Percentiles rank a stretch among this genome's conserved stretches.
These are phyloP conservation scores for Ustilago trichophora DNA, from an alignment of 1,284 basidiomycete species.

Conservation along the genomic window DNA sequence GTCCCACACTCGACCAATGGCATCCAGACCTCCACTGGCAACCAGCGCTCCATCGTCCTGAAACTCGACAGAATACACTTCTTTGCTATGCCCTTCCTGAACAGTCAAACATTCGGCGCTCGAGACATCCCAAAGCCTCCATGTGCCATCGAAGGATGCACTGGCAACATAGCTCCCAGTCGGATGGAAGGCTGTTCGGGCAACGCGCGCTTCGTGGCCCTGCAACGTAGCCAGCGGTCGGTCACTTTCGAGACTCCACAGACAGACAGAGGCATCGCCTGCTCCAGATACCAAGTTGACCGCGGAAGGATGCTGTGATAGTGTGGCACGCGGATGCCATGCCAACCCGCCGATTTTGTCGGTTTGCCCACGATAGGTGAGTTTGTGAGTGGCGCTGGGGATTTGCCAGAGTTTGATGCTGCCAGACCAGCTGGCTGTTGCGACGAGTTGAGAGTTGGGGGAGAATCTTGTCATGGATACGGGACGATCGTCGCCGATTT, in stretches of 20 bases:
- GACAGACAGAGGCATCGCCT: constrained; percentile 82
- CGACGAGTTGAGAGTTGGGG: constrained; percentile 85
- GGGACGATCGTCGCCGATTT: constrained; percentile 95
- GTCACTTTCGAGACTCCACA: constrained; percentile 83
- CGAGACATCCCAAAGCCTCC: constrained; percentile 93
- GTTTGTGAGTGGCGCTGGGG: constrained; percentile 71
- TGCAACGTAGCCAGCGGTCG: constrained; percentile 80
- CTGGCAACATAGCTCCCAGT: constrained; percentile 91
- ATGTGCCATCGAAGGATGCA: constrained; percentile 97
- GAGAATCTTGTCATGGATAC: constrained; percentile 93
- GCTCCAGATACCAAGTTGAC: constrained; percentile 92
- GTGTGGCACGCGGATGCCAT: constrained; percentile 94
- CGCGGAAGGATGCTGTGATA: constrained; percentile 75
- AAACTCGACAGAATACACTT: constrained; percentile 93
- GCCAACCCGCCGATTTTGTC: constrained; percentile 94
- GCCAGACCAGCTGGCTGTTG: constrained; percentile 95
- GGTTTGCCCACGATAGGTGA: constrained; percentile 74
- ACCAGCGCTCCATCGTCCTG: constrained; percentile 92
- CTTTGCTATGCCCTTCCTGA: constrained; percentile 97
- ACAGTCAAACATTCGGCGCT: constrained; percentile 82
- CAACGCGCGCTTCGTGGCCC: constrained; percentile 90
- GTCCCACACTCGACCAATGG: constrained; percentile 97
- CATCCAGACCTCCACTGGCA: constrained; percentile 93
- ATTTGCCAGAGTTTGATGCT: constrained; percentile 93
- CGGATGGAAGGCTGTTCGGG: constrained; percentile 93